A percentile compares a stretch with the other conserved stretches of the same genome.
Evolutionary conservation across 2,329 filamentous ascomycete species (phyloP).

Genomic region (Coniella vitis): DNA sequence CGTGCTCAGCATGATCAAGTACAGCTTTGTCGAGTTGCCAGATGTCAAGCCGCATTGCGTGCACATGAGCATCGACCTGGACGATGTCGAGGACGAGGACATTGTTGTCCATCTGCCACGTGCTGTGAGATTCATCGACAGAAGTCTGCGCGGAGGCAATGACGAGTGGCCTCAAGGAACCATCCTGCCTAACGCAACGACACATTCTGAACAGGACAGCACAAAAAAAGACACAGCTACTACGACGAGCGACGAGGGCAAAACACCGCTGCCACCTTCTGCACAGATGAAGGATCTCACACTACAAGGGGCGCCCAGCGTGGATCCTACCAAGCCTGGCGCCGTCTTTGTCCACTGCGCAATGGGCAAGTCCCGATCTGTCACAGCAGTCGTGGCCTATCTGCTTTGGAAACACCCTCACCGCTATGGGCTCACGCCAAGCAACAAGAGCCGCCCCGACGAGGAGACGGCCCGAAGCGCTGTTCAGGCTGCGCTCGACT

Average conservation of each 20-base stretch:
- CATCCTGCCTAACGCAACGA: neutral
- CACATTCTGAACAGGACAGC: neutral
- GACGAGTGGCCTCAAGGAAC: conserved; percentile 5
- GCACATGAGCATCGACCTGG: conserved; percentile 75
- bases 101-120: conserved; percentile 72
- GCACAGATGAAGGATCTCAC: conserved; percentile 2
- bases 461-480: conserved; percentile 39
- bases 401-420: conserved; percentile 63
- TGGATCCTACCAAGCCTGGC: conserved; percentile 21
- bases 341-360: conserved; percentile 65
- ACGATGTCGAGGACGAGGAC: conserved; percentile 88
- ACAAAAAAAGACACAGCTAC: neutral
- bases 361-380: conserved; percentile 92
- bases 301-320: conserved; percentile 7
- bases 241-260: neutral
- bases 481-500: conserved; percentile 54
- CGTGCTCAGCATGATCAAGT: conserved; percentile 69
- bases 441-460: conserved; percentile 37
- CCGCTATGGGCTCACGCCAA: conserved; percentile 37
- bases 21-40: conserved; percentile 33
- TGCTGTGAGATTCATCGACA: conserved; percentile 77
- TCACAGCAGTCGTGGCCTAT: conserved; percentile 77
- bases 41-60: conserved; percentile 52
- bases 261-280: neutral
- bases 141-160: conserved; percentile 45